Conservation (phyloP, 306 rosid species). For the Quercus aquifolioides region DNA sequence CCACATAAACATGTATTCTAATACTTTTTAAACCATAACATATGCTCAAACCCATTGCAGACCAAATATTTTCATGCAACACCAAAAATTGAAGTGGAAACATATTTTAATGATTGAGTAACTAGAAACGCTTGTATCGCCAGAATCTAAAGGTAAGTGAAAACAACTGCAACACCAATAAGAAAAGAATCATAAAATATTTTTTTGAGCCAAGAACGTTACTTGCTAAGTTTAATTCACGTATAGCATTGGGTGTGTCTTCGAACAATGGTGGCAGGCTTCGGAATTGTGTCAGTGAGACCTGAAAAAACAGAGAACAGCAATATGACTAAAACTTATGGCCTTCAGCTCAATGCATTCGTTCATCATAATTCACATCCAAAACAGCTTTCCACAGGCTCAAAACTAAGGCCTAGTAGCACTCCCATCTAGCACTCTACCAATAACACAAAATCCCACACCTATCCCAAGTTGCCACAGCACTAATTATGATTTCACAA, state of each 20-base stretch:
- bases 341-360: neutral
- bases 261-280: slow-evolving; percentile 95
- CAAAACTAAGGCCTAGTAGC: neutral
- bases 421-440: neutral
- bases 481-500: too few species aligned
- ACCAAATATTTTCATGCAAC: neutral
- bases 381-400: neutral
- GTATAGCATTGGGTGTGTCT: slow-evolving; percentile 64
- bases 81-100: neutral
- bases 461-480: too few species aligned
- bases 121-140: neutral
- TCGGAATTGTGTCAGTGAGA: slow-evolving; percentile 63
- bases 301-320: slow-evolving; percentile 42
- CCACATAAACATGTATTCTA: neutral
- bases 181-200: neutral
- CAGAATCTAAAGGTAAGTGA: neutral
- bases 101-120: neutral
- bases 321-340: neutral
- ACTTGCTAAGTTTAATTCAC: slow-evolving; percentile 83
- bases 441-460: neutral
- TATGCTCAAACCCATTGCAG: neutral
- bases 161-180: neutral
- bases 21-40: neutral
- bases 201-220: slow-evolving; percentile 30
- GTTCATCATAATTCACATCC: neutral